phyloP scores from a whole-genome alignment of 2,329 filamentous ascomycete genomes.

The Ophiocordyceps robertsii region DNA sequence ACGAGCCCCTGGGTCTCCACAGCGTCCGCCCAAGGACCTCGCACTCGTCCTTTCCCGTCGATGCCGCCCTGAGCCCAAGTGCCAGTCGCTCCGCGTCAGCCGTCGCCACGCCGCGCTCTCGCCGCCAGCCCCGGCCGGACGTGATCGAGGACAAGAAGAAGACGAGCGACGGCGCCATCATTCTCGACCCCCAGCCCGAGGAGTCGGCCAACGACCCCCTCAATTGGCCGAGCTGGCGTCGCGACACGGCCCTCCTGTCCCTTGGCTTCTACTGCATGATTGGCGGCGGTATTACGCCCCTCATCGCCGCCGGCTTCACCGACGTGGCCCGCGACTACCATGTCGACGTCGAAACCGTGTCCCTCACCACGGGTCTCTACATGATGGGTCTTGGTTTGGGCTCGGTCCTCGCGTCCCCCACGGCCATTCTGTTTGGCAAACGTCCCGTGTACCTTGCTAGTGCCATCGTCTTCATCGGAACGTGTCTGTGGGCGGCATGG shows the following conservation, averaged over 20 bases:
- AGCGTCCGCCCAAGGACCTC: conserved; percentile 44
- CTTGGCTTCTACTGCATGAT: conserved; percentile 88
- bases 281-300: conserved; percentile 81
- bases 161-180: conserved; percentile 69
- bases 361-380: conserved; percentile 80
- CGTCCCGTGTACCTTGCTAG: conserved; percentile 76
- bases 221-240: conserved; percentile 76
- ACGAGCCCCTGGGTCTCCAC: conserved; percentile 6
- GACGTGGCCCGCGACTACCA: conserved; percentile 55
- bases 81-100: conserved; percentile 7
- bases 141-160: conserved; percentile 47
- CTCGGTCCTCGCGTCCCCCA: conserved; percentile 73
- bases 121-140: conserved; percentile 6
- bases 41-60: conserved; percentile 40
- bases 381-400: conserved; percentile 89
- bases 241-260: conserved; percentile 67
- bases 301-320: conserved; percentile 81
- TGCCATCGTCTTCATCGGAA: conserved; percentile 61
- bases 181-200: conserved; percentile 84
- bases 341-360: conserved; percentile 58
- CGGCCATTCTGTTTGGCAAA: conserved; percentile 83
- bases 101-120: conserved; percentile 1
- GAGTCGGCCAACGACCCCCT: conserved; percentile 82
- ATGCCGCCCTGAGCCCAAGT: conserved; percentile 20
- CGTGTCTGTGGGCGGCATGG: conserved; percentile 73